phyloP scores from a whole-genome alignment of 495 filamentous ascomycete genomes.

The Lasiosphaeriaceae sp. region DNA sequence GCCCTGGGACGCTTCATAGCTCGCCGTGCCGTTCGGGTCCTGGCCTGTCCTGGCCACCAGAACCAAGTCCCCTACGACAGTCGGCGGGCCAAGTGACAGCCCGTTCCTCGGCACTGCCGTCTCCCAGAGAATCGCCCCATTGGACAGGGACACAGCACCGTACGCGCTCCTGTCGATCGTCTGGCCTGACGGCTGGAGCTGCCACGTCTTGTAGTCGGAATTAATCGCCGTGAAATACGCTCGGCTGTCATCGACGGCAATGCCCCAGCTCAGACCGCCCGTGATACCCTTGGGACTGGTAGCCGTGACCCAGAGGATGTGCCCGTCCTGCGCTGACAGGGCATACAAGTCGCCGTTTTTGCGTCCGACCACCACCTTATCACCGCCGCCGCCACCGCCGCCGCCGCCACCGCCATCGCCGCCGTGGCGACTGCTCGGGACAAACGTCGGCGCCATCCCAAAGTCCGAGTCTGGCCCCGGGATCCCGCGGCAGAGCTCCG shows the following conservation, averaged over 20 bases:
- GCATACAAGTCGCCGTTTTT: conserved; percentile 36
- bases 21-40: conserved; percentile 1
- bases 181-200: conserved; percentile 12
- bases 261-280: conserved; percentile 36
- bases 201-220: neutral
- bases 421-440: conserved; percentile 10
- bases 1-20: conserved; percentile 1
- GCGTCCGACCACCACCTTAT: conserved; percentile 32
- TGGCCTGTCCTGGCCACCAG: conserved; percentile 15
- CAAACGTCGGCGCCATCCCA: conserved; percentile 36
- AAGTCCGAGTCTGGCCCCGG: conserved; percentile 35
- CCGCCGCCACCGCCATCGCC: conserved; percentile 28
- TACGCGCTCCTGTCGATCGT: conserved; percentile 21
- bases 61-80: conserved; percentile 31
- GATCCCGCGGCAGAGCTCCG: conserved; percentile 19
- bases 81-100: conserved; percentile 17
- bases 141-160: conserved; percentile 28
- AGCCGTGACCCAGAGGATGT: conserved; percentile 22
- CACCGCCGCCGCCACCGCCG: conserved; percentile 7
- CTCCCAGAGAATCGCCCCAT: conserved; percentile 30
- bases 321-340: conserved; percentile 25
- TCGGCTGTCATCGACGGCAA: conserved; percentile 29
- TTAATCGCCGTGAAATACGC: conserved; percentile 30
- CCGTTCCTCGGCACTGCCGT: conserved; percentile 12
- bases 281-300: conserved; percentile 19